These are phyloP conservation scores for Olyra latifolia DNA, from an alignment of 176 grass and related monocot genomes.

Conservation along the genomic window DNA sequence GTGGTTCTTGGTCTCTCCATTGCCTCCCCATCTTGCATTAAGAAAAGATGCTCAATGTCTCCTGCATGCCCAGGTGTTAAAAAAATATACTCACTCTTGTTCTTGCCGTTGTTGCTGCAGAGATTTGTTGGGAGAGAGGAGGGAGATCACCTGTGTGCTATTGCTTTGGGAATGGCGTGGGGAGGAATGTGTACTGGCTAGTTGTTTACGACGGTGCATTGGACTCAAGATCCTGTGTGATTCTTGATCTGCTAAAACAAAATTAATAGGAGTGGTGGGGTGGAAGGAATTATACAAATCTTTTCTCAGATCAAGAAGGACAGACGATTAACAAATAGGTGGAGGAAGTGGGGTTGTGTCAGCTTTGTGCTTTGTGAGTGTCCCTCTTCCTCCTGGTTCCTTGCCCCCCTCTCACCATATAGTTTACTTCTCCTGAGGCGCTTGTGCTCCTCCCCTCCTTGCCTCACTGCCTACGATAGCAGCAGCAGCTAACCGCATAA, in stretches of 20 bases:
- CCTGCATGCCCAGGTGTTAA: slow-evolving; percentile 32
- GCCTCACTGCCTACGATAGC: slow-evolving; percentile 46
- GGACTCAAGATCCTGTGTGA: slow-evolving; percentile 48
- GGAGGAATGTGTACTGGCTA: slow-evolving; percentile 61
- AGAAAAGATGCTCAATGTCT: slow-evolving; percentile 53
- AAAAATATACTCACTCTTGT: slow-evolving; percentile 26
- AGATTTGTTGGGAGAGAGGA: slow-evolving; percentile 20
- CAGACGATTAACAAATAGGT: slow-evolving; percentile 43
- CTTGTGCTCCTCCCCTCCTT: slow-evolving; percentile 43
- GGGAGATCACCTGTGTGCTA: background rate
- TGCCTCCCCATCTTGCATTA: slow-evolving; percentile 42
- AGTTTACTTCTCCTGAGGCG: slow-evolving; percentile 58
- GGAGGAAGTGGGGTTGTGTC: slow-evolving; percentile 56
- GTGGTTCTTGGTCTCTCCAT: slow-evolving; percentile 56
- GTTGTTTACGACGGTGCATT: slow-evolving; percentile 42
- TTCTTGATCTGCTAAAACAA: slow-evolving; percentile 34
- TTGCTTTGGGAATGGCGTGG: slow-evolving; percentile 19
- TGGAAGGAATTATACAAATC: slow-evolving; percentile 38
- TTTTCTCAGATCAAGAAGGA: slow-evolving; percentile 50
- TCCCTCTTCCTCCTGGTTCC: slow-evolving; percentile 44
- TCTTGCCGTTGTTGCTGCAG: slow-evolving; percentile 62
- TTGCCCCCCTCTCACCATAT: slow-evolving; percentile 26
- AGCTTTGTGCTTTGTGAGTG: slow-evolving; percentile 76
- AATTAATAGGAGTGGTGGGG: background rate
- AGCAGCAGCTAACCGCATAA: slow-evolving; percentile 48